Base-by-base conservation (phyloP, 1,139 yeast genomes). In the Keqinozyma sinolaborantium region DNA sequence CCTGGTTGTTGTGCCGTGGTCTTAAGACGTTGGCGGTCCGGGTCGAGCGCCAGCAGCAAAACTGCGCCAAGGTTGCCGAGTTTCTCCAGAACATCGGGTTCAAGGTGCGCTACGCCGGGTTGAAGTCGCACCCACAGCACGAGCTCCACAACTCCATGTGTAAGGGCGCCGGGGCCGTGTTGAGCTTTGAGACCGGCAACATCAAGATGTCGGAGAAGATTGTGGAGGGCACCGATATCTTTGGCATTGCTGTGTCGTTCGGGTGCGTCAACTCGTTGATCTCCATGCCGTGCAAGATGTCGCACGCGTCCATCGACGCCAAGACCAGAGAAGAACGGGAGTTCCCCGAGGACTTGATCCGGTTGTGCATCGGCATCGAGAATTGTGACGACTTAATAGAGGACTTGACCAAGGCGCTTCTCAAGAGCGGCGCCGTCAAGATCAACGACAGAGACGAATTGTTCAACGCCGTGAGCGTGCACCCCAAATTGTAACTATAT, bases 241-340 rank as follows among this genome's bases (percentile, higher is more conserved):
- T 85, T 66, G 88, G 92, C 24, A 87, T 90, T 43, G 86, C 95
- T 7, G 97, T 90, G 4, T 84, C 95, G 4, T 90, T 90, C 60
- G 97, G 97, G 13, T 84, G 95, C 56, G 96, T 90, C 36, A 86
- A 87, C 60, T 85, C 95, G 13, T 70, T 90, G 49, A 86, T 90
- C 37, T 83, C 94, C 29, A 77, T 88, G 83, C 97, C 97, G 9
- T 86, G 96, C 58, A 78, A 78, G 57, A 88, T 88, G 97, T 85
- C 95, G 2, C 97, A 88, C 53, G 97, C 97, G n/a, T 82, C 95
- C 4, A 88, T 90, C 42, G 96, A 87, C 50, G 83, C 88, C 24
- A 79, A 84, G 50, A 81, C 88, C 6, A 75, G 96, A 55, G 80
- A 81, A 38, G 95, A 84, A 57, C 75, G 97, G 52, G 87, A 81